Evolutionary conservation across 2,329 filamentous ascomycete species (phyloP).

Genomic region (Keithomyces neogunnii): DNA sequence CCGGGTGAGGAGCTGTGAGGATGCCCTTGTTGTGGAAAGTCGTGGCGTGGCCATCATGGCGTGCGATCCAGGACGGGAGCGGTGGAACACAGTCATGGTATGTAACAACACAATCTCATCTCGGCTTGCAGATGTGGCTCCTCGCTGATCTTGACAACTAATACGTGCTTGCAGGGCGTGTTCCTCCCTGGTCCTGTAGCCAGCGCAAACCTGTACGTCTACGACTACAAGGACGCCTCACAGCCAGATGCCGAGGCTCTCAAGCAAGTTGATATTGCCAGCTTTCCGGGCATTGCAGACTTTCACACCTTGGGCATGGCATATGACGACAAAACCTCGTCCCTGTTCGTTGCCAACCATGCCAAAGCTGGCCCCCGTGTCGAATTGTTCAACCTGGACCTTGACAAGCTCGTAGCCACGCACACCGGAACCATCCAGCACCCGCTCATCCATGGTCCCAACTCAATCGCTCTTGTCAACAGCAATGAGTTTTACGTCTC

Average conservation of each 20-base stretch:
- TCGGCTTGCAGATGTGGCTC: not conserved
- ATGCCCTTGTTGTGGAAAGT: conserved; percentile 26
- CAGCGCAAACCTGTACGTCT: conserved; percentile 26
- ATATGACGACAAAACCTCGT: conserved; percentile 24
- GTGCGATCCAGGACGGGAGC: conserved; percentile 31
- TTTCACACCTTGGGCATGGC: conserved; percentile 33
- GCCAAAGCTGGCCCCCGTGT: conserved; percentile 24
- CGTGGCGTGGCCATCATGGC: conserved; percentile 26
- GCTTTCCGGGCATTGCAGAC: conserved; percentile 20
- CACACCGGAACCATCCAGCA: conserved; percentile 28
- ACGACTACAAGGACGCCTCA: conserved; percentile 22
- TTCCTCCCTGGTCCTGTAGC: conserved; percentile 11
- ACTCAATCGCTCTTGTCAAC: conserved; percentile 27
- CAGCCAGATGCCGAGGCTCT: conserved; percentile 11
- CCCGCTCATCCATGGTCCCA: conserved; percentile 28
- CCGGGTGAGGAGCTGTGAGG: conserved; percentile 30
- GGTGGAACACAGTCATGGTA: conserved; percentile 34
- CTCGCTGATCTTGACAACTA: not conserved
- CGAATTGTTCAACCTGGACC: conserved; percentile 30
- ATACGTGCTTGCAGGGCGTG: conserved; percentile 14
- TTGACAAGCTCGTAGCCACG: conserved; percentile 21
- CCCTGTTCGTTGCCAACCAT: conserved; percentile 30
- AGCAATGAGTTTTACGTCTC: conserved; percentile 30
- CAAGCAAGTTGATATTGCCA: conserved; percentile 12
- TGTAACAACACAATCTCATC: not conserved